Conservation (phyloP, 1,139 yeast species). For the Sugiyamaella novakii region DNA sequence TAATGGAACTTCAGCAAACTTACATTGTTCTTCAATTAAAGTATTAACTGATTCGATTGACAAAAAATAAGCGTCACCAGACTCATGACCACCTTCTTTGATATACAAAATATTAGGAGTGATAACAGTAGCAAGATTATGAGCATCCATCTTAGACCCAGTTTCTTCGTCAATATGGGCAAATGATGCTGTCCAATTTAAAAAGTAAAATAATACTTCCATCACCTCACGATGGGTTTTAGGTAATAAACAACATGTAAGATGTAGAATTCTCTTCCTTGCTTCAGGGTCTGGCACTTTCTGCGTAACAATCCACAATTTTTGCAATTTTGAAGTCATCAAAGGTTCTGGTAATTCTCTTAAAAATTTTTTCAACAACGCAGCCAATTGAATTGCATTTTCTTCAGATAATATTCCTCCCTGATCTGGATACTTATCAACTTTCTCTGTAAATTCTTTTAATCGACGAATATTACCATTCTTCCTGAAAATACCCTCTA, state of each 20-base stretch:
- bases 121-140: constrained; percentile 91
- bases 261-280: constrained; percentile 61
- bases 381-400: constrained; percentile 91
- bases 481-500: constrained; percentile 93
- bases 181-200: constrained; percentile 96
- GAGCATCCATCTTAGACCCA: constrained; percentile 97
- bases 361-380: constrained; percentile 84
- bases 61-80: constrained; percentile 78
- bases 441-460: constrained; percentile 70
- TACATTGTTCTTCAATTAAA: constrained; percentile 80
- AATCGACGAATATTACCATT: constrained; percentile 91
- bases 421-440: constrained; percentile 72
- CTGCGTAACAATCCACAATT: constrained; percentile 80
- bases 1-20: constrained; percentile 75
- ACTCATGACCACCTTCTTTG: constrained; percentile 42
- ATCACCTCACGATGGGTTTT: constrained; percentile 78
- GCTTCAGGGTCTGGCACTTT: constrained; percentile 50
- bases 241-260: constrained; percentile 81
- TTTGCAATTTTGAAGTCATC: constrained; percentile 73
- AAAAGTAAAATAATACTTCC: constrained; percentile 82
- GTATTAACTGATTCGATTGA: constrained; percentile 91
- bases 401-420: constrained; percentile 76
- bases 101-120: constrained; percentile 84
- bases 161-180: constrained; percentile 59
- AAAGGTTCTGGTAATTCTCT: constrained; percentile 93